Percentiles rank a stretch among this genome's conserved stretches.
These are phyloP conservation scores for Monosporozyma unispora DNA, from an alignment of 805 yeast genomes.

Conservation along the genomic window DNA sequence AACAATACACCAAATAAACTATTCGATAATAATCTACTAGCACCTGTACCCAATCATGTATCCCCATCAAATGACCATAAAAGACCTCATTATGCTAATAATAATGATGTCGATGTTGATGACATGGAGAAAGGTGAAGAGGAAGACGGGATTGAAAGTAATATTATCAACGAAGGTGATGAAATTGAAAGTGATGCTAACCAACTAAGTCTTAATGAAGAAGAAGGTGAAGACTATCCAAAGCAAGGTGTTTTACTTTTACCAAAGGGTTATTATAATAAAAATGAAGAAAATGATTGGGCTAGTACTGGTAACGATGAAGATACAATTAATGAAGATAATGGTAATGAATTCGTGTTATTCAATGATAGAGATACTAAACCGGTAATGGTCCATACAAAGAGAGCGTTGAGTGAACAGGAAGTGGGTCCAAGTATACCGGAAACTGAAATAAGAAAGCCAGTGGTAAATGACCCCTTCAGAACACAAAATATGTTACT, in stretches of 20 bases:
- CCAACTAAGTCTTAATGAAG: constrained; percentile 6
- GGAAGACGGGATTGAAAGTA: not conserved
- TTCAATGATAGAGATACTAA: not conserved
- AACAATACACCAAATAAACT: not conserved
- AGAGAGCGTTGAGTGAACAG: constrained; percentile 18
- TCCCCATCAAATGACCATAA: not conserved
- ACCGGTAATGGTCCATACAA: constrained; percentile 4
- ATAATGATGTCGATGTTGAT: constrained; percentile 10
- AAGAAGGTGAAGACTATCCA: constrained; percentile 11
- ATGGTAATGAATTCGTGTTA: not conserved
- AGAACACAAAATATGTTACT: not conserved
- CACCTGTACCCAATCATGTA: not conserved
- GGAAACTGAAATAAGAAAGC: constrained; percentile 9
- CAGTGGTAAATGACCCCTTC: not conserved
- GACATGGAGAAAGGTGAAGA: not conserved
- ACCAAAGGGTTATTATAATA: constrained; percentile 21
- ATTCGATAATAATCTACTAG: not conserved
- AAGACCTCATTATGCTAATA: constrained; percentile 1
- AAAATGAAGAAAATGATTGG: constrained; percentile 6
- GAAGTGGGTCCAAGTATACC: constrained; percentile 19
- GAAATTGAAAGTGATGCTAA: constrained; percentile 4
- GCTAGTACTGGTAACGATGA: not conserved
- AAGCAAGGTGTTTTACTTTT: constrained; percentile 23
- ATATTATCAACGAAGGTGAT: not conserved
- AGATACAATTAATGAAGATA: not conserved